Evolutionary conservation across 2,329 filamentous ascomycete species (phyloP).

Genomic region (Exserohilum turcica): DNA sequence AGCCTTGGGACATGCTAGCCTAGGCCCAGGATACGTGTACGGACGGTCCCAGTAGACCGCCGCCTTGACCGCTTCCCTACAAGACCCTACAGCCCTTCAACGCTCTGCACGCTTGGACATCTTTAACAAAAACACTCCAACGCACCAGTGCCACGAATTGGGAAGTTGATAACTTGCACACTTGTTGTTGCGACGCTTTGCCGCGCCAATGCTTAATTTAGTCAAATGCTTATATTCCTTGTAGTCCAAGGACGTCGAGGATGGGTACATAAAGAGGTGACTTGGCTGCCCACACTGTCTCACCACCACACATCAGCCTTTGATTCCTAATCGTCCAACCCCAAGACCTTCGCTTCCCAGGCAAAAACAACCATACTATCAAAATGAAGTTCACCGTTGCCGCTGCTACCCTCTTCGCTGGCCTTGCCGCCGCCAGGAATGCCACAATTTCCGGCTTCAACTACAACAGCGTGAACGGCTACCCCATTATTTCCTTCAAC

Average conservation of each 20-base stretch:
- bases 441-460: neutral
- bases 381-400: constrained; percentile 1
- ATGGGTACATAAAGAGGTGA: neutral
- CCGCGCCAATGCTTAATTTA: neutral
- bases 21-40: neutral
- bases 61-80: neutral
- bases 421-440: constrained; percentile 1
- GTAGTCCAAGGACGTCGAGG: neutral
- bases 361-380: neutral
- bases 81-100: neutral
- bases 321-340: neutral
- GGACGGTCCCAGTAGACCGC: too few relatives aligned
- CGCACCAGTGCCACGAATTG: too few relatives aligned
- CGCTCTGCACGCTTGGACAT: too few relatives aligned
- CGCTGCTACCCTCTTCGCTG: neutral
- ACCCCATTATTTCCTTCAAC: neutral
- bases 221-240: neutral
- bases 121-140: neutral
- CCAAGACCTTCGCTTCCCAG: neutral
- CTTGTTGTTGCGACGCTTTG: neutral
- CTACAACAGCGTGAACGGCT: constrained; percentile 1
- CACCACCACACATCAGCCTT: neutral
- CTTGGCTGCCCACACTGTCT: neutral
- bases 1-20: too few relatives aligned
- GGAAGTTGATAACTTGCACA: too few relatives aligned